These are phyloP conservation scores for Penicillium fuscoglaucum DNA, from an alignment of 2,329 filamentous ascomycete species.

Conservation along the genomic window DNA sequence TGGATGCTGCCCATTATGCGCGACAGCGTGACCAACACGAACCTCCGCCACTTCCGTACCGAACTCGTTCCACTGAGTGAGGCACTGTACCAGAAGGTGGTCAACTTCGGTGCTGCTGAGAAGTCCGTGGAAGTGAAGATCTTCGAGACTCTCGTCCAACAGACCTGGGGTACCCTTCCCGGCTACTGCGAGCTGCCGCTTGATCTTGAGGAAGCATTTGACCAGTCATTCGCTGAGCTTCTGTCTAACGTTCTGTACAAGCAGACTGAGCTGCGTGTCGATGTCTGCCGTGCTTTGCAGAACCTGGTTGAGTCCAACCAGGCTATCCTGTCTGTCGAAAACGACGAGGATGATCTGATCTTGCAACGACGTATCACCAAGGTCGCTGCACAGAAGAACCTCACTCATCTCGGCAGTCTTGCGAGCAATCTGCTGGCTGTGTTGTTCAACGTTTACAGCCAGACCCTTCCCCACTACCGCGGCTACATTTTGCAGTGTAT, in stretches of 20 bases:
- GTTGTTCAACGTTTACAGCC: conserved; percentile 98
- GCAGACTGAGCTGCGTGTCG: conserved; percentile 80
- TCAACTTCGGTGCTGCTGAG: conserved; percentile 76
- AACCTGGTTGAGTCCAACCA: conserved; percentile 90
- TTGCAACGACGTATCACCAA: conserved; percentile 77
- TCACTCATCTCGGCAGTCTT: conserved; percentile 76
- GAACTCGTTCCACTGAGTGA: conserved; percentile 90
- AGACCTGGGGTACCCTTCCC: conserved; percentile 90
- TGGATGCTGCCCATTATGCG: conserved; percentile 93
- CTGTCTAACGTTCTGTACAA: conserved; percentile 89
- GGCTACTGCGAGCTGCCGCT: conserved; percentile 93
- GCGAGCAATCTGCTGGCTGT: conserved; percentile 89
- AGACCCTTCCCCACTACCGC: conserved; percentile 88
- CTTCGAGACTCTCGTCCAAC: conserved; percentile 92
- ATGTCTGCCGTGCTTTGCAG: conserved; percentile 84
- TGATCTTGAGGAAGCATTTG: conserved; percentile 73
- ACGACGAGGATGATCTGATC: conserved; percentile 69
- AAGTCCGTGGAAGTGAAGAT: conserved; percentile 98
- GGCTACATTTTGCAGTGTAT: conserved; percentile 91
- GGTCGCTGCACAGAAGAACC: conserved; percentile 71
- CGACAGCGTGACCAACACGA: conserved; percentile 86
- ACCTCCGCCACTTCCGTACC: conserved; percentile 76
- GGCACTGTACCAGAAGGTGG: conserved; percentile 80
- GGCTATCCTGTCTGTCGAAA: conserved; percentile 69
- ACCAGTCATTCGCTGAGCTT: conserved; percentile 85